A percentile compares a stretch with the other conserved stretches of the same genome.
Conservation (phyloP, 2,329 filamentous ascomycete species). For the Tolypocladium guangdongense region DNA sequence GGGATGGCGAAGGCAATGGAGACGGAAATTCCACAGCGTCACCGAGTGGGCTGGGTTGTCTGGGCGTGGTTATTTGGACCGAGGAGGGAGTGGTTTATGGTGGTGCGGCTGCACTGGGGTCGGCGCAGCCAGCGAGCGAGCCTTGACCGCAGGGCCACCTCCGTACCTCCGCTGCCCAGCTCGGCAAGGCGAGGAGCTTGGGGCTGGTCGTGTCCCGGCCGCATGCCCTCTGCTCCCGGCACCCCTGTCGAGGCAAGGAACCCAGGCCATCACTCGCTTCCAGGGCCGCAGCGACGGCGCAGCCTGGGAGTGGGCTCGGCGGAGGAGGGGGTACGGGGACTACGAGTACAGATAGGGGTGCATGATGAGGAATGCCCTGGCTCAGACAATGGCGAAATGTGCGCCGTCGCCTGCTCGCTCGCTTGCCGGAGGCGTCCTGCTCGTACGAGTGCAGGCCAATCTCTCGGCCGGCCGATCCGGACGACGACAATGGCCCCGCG, state of each 20-base stretch:
- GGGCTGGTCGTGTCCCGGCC: background rate
- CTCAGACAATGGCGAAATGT: background rate
- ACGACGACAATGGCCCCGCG: background rate
- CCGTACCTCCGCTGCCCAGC: background rate
- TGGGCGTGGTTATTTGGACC: background rate
- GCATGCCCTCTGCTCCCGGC: background rate
- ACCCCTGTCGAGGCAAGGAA: background rate
- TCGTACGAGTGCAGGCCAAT: background rate
- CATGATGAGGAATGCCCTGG: background rate
- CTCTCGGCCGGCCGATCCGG: background rate
- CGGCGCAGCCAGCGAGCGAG: background rate
- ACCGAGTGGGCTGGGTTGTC: background rate
- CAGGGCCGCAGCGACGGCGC: background rate
- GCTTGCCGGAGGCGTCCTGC: background rate
- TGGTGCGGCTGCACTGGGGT: background rate
- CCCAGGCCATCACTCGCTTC: background rate
- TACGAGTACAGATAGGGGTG: background rate
- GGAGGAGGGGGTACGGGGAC: background rate
- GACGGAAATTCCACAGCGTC: constrained; percentile 3
- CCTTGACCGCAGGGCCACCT: background rate
- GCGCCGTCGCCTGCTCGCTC: background rate
- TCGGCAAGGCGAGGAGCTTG: background rate
- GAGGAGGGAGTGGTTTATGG: background rate
- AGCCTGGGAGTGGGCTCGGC: background rate
- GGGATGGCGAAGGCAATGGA: background rate